A percentile compares a stretch with the other conserved stretches of the same genome.
These are phyloP conservation scores for Glaciozyma martinii DNA, from an alignment of 768 basidiomycete species.

Conservation along the genomic window DNA sequence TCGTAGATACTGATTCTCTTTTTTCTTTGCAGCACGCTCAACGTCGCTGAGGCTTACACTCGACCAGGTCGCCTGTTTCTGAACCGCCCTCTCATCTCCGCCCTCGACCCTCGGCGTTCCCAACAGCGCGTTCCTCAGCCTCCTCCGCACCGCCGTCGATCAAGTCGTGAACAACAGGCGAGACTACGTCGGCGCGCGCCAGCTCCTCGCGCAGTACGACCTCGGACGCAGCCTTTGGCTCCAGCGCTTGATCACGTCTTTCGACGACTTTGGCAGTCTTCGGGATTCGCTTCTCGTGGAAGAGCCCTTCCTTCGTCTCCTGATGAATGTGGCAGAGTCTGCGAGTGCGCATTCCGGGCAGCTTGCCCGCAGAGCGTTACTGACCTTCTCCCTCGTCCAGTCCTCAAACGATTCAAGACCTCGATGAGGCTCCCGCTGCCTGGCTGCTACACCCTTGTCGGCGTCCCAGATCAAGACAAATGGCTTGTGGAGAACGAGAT, in stretches of 20 bases:
- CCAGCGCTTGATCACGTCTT: constrained; percentile 48
- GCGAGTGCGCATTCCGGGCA: too few relatives aligned
- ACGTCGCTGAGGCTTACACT: constrained; percentile 15
- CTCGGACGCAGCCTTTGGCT: constrained; percentile 46
- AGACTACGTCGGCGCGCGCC: not conserved
- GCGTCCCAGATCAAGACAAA: constrained; percentile 65
- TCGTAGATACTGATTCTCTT: too few relatives aligned
- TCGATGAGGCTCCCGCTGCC: constrained; percentile 64
- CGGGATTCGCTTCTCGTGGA: constrained; percentile 38
- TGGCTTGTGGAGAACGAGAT: constrained; percentile 43
- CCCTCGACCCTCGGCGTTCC: constrained; percentile 60
- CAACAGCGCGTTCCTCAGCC: constrained; percentile 49
- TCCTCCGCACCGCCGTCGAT: constrained; percentile 57
- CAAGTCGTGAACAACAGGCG: constrained; percentile 41
- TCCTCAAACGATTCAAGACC: constrained; percentile 66
- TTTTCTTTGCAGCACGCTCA: not conserved
- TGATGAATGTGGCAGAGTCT: constrained; percentile 51
- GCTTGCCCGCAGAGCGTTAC: too few relatives aligned
- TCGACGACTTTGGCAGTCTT: constrained; percentile 45
- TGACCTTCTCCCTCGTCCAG: constrained; percentile 44
- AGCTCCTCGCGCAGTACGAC: constrained; percentile 6
- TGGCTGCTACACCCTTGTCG: constrained; percentile 60
- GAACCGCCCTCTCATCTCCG: constrained; percentile 19
- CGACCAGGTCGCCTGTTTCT: not conserved
- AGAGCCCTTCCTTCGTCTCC: constrained; percentile 48